Evolutionary conservation across 140 eudicot genomes (phyloP), one percentile per base, ranked within the genome.

Genomic region (Senecio squalidus): DNA sequence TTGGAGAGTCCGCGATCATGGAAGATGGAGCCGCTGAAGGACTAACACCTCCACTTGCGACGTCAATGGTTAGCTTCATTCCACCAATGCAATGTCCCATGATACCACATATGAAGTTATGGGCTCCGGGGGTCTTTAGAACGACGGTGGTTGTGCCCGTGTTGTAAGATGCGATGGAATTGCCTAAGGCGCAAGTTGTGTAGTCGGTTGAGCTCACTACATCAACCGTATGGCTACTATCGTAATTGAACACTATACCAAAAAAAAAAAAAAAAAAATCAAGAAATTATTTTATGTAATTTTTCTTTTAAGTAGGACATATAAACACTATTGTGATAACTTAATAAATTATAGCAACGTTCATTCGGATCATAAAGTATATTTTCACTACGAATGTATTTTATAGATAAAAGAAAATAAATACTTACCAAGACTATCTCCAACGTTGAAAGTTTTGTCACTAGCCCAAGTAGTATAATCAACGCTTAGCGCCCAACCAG

Each of bases 81-180:
- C 97, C 97, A 29, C 85, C 86, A 5, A 58, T 22, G 24, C 97
- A 90, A 26, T 90, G 97, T 41, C 97, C 97, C 47, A 69, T 51
- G 7, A 64, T 36, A 15, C 90, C 95, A 45, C 97, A 90, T 10
- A 90, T 69, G 77, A 75, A 90, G 85, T 80, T 78, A 39, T 80
- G 95, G 4, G 68, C 18, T 38, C 97, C 90, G 9, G 94, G 77
- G 30, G 87, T 78, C 63, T 90, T 86, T 44, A 90, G 78, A 22
- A 84, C 36, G 55, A 90, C 69, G 34, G 82, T 77, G 68, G 90
- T 90, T 69, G 88, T 58, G 59, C 95, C 97, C 5, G 67, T 51
- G 39, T 53, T 78, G 55, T 71, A 71, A 45, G 89, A 94, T 5
- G 84, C 6, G 6, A 90, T 76, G 43, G 97, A 60, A 29, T 86